Evolutionary conservation across 768 basidiomycete species (phyloP).

Genomic region (Podaxis rugospora): DNA sequence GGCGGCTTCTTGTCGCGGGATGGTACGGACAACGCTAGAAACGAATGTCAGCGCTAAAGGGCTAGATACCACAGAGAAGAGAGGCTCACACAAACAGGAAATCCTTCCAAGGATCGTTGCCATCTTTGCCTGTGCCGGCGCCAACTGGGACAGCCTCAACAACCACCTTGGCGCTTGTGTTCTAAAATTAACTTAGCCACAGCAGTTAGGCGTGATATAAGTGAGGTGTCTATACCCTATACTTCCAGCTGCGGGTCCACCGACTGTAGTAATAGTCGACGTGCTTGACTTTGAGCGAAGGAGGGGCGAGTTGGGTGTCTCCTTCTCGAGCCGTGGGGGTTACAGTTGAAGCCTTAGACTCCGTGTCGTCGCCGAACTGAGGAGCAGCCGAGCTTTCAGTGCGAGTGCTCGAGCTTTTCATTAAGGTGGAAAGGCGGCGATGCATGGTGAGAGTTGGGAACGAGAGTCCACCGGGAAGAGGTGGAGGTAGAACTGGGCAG

Average conservation of each 20-base stretch:
- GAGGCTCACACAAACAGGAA: slow-evolving; percentile 46
- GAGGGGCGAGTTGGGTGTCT: slow-evolving; percentile 30
- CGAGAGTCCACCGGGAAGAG: not conserved
- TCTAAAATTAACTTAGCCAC: slow-evolving; percentile 24
- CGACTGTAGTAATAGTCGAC: slow-evolving; percentile 57
- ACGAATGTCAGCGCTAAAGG: not conserved
- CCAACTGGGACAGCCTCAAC: slow-evolving; percentile 42
- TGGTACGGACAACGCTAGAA: slow-evolving; percentile 45
- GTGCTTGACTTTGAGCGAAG: slow-evolving; percentile 54
- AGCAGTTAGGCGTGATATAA: not conserved
- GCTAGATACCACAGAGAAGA: not conserved
- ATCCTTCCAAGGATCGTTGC: slow-evolving; percentile 53
- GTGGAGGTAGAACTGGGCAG: not conserved
- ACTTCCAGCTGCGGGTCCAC: slow-evolving; percentile 56
- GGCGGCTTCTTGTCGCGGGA: slow-evolving; percentile 33
- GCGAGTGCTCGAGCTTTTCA: slow-evolving; percentile 18
- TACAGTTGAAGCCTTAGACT: slow-evolving; percentile 30
- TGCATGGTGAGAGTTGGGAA: slow-evolving; percentile 17
- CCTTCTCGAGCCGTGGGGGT: slow-evolving; percentile 18
- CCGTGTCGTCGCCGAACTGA: slow-evolving; percentile 26
- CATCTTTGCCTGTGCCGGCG: slow-evolving; percentile 20
- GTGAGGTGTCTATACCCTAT: slow-evolving; percentile 29
- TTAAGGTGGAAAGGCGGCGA: slow-evolving; percentile 20
- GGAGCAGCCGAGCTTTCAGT: slow-evolving; percentile 10
- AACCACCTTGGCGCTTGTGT: slow-evolving; percentile 48